Evolutionary conservation across 345 rosid species (phyloP).

Genomic region (Camelina neglecta): DNA sequence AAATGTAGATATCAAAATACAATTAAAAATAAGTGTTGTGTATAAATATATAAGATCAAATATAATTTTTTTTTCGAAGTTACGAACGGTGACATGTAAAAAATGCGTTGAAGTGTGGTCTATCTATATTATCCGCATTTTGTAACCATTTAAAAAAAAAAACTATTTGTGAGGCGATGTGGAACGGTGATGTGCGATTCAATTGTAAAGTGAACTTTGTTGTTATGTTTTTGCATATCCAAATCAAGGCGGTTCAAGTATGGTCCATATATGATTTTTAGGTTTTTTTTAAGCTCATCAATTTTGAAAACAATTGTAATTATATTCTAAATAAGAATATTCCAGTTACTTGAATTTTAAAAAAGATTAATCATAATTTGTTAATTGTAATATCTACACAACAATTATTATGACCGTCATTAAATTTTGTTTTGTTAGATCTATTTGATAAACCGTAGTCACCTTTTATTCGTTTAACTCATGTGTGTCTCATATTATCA

Average conservation of each 20-base stretch:
- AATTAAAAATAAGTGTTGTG: too few species aligned
- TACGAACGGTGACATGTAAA: not conserved
- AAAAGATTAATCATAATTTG: not conserved
- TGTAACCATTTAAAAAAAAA: not conserved
- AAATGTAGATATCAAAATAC: not conserved
- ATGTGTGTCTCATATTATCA: not conserved
- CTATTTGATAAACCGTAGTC: not conserved
- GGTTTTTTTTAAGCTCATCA: too few species aligned
- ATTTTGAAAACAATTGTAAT: not conserved
- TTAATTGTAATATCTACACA: not conserved
- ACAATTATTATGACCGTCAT: not conserved
- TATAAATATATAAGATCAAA: too few species aligned
- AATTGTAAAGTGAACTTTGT: not conserved
- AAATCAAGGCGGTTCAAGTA: not conserved
- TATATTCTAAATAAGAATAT: too few species aligned
- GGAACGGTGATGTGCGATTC: not conserved
- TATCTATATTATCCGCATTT: not conserved
- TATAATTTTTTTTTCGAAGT: not conserved
- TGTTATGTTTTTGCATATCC: not conserved
- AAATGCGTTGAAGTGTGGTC: not conserved
- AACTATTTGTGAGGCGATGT: not conserved
- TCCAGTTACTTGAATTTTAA: not conserved
- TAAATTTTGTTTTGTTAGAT: not conserved
- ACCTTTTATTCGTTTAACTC: not conserved
- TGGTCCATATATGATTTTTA: too few species aligned